phyloP scores from a whole-genome alignment of 305 asterid genomes.

The Nicotiana rustica region DNA sequence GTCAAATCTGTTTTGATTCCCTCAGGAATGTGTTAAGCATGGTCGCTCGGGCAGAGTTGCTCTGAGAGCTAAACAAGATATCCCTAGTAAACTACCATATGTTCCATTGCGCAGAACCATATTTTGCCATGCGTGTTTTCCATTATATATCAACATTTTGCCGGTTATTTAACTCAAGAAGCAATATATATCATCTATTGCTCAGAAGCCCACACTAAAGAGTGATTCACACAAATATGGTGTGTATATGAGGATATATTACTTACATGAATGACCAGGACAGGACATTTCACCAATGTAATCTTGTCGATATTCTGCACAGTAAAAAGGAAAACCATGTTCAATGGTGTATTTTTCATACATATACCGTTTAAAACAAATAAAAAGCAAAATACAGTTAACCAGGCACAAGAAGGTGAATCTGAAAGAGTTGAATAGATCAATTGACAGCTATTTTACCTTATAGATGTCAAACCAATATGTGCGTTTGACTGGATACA shows the following conservation, averaged over 20 bases:
- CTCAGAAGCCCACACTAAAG: slow-evolving; percentile 7
- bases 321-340: slow-evolving; percentile 34
- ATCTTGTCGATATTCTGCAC: slow-evolving; percentile 97
- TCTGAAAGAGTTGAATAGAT: slow-evolving; percentile 22
- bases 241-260: background rate
- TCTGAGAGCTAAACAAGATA: slow-evolving; percentile 11
- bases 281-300: slow-evolving; percentile 88
- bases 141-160: slow-evolving; percentile 4
- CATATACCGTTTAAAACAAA: background rate
- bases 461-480: slow-evolving; percentile 98
- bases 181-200: background rate
- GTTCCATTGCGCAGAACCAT: background rate
- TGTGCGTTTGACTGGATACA: slow-evolving; percentile 96
- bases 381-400: background rate
- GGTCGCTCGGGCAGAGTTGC: background rate
- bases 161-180: slow-evolving; percentile 7
- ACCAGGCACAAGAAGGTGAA: slow-evolving; percentile 4
- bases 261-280: slow-evolving; percentile 89
- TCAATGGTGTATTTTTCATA: slow-evolving; percentile 30
- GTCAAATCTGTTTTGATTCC: slow-evolving; percentile 15
- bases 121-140: background rate
- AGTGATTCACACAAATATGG: background rate
- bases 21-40: background rate
- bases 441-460: slow-evolving; percentile 47
- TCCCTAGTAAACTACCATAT: slow-evolving; percentile 15